phyloP scores from a whole-genome alignment of 768 basidiomycete genomes.

The Rhodotorula paludigena region DNA sequence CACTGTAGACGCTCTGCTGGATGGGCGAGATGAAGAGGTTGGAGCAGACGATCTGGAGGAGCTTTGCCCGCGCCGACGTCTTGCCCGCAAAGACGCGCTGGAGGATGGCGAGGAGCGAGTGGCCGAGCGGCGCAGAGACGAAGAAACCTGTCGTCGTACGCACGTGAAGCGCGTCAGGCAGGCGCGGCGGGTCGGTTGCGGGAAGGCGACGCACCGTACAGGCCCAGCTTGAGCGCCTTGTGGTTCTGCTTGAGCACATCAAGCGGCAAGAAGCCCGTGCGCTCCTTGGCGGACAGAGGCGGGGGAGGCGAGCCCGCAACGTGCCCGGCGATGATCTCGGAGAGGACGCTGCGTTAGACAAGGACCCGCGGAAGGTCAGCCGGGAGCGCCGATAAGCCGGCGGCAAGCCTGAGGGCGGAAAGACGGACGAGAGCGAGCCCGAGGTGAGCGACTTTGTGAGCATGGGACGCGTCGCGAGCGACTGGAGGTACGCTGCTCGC shows the following conservation, averaged over 20 bases:
- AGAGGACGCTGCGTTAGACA: conserved; percentile 55
- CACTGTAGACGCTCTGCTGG: conserved; percentile 58
- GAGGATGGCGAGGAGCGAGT: conserved; percentile 64
- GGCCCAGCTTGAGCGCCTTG: conserved; percentile 74
- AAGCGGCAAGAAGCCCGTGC: conserved; percentile 33
- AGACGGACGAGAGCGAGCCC: conserved; percentile 50
- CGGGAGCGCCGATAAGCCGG: too few species aligned
- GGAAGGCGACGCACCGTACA: conserved; percentile 15
- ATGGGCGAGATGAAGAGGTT: conserved; percentile 73
- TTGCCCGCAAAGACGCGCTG: conserved; percentile 74
- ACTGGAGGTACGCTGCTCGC: conserved; percentile 56
- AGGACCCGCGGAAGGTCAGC: not conserved
- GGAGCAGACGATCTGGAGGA: conserved; percentile 69
- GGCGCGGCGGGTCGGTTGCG: not conserved
- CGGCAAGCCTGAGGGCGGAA: too few species aligned
- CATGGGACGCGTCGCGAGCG: conserved; percentile 65
- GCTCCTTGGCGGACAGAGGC: conserved; percentile 48
- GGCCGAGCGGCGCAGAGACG: conserved; percentile 74
- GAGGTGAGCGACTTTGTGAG: conserved; percentile 76
- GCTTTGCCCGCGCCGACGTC: conserved; percentile 59
- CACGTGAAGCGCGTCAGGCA: not conserved
- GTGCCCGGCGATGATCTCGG: conserved; percentile 48
- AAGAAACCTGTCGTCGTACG: conserved; percentile 63
- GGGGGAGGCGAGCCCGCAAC: conserved; percentile 52
- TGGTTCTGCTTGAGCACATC: conserved; percentile 54